Evolutionary conservation across 2,329 filamentous ascomycete species (phyloP), one percentile per base, ranked within the genome.

Genomic region (Penicillium polonicum): DNA sequence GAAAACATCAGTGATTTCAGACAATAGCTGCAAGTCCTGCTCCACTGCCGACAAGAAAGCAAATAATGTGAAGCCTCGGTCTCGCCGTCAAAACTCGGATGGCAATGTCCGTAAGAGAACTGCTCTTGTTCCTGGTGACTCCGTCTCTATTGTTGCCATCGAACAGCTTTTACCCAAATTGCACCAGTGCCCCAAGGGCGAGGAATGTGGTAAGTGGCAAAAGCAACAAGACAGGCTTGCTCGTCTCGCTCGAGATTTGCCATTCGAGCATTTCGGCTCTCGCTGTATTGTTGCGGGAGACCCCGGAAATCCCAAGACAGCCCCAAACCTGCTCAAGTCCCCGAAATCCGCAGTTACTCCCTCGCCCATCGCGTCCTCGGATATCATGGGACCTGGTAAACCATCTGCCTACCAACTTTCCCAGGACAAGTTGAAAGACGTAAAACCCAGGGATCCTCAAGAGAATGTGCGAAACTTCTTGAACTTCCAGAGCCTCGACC

Each of bases 381-480:
- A 97, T 74, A 83, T 95, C 12, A 83, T 97, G 61, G 92, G 92
- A 2, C 88, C 90, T 4, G 23, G 3, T 8, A 74, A 83, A 36
- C 72, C 87, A 13, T 82, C 88, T 23, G 81, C 87, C 25, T 81
- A 92, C 59, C 78, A 77, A 21, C 83, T 97, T 38, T 88, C 92
- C 67, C 88, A 92, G 72, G 85, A 88, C 48, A 83, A 82, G 42
- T 85, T 96, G 17, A 85, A 86, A 57, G 85, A 82, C 61, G 72
- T 96, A 33, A 83, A 89, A 69, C 80, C 81, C 19, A 84, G 89
- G 52, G 92, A 97, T 70, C 90, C 92, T 6, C 92, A 95, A 73
- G 92, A 97, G 76, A 96, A 93, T 66, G 91, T 97, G 36, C 88
- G 90, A 69, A 91, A 96, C 64, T 97, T 96, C 76, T 83, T 97